Base-by-base conservation (phyloP, 2,329 filamentous ascomycete genomes). In the Sporothrix variecibatus region DNA sequence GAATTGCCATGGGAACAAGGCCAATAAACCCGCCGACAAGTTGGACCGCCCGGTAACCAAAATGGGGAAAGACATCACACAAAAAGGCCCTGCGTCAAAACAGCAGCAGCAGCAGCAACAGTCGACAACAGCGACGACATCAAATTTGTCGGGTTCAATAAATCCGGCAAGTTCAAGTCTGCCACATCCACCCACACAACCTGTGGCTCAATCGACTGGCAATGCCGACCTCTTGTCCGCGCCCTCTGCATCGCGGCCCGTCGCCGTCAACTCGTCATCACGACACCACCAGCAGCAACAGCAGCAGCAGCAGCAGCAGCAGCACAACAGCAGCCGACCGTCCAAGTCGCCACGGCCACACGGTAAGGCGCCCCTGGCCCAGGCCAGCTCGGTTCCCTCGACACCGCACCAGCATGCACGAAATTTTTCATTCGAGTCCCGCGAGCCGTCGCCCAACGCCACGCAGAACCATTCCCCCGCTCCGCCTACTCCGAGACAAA, bases 401-500 rank as follows among this genome's bases (percentile, higher is more conserved):
- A 98, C 95, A 2, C 96, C 95, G 9, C 93, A 95, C 80, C 95
- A 98, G 81, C 92, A 93, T 82, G 90, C 94, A 77, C 91, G 94
- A 75, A 92, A 95, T 79, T 92, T 96, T 79, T 92, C 92, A 2
- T 93, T 93, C 79, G 90, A 91, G 80, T 96, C 94, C 67, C 89
- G 88, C 76, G 88, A 90, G 76, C 95, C 94, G 11, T 98, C 95
- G 20, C 95, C 95, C 51, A 92, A 89, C 78, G 90, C 91, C 71
- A 87, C 90, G 68, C 90, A 90, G 77, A 94, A 91, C 82, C 93
- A 95, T 78, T 98, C 95, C 96, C 95, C 53, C 91, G 93, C 75
- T 98, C 95, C 3, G 93, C 93, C 23, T 95, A 95, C 79, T 97
- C 94, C 65, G 95, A 98, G 83, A 93, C 94, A 31, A 95, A 94